Percentiles rank a stretch among this genome's conserved stretches.
These are phyloP conservation scores for Luffa aegyptiaca DNA, from an alignment of 306 rosid genomes.

Conservation along the genomic window DNA sequence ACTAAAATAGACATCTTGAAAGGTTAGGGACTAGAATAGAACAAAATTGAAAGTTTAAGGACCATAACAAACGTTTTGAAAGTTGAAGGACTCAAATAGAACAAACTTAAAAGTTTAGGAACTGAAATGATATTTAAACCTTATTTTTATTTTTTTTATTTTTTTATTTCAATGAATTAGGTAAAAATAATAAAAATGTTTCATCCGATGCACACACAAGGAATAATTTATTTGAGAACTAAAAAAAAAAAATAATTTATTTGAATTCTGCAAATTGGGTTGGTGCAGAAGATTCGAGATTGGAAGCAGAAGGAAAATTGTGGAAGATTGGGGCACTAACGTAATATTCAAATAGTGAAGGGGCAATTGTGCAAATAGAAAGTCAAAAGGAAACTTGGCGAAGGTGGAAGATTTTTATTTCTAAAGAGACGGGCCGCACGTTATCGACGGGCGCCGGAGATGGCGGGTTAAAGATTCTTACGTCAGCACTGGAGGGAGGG, in stretches of 20 bases:
- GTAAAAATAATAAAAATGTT: neutral
- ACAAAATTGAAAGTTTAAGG: no score
- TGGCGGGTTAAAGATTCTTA: neutral
- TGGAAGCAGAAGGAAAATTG: neutral
- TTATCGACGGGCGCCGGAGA: neutral
- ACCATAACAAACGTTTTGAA: no score
- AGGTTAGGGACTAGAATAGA: no score
- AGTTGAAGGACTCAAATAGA: no score
- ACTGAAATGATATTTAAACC: no score
- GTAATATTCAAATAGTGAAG: neutral
- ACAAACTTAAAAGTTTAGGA: no score
- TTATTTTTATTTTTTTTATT: neutral
- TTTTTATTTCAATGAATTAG: neutral
- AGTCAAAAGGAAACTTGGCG: slow-evolving; percentile 3
- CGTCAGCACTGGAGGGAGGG: neutral
- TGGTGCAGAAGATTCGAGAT: neutral
- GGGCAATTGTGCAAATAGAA: neutral
- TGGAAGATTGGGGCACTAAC: neutral
- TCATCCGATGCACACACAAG: neutral
- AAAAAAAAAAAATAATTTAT: neutral
- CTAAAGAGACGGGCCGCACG: slow-evolving; percentile 4
- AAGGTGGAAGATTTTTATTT: neutral
- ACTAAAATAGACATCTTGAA: no score
- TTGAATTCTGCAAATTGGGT: neutral
- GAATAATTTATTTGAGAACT: neutral